These are phyloP conservation scores for Trypanosoma conorhini DNA, from an alignment of 208 protist genomes.

Conservation along the genomic window DNA sequence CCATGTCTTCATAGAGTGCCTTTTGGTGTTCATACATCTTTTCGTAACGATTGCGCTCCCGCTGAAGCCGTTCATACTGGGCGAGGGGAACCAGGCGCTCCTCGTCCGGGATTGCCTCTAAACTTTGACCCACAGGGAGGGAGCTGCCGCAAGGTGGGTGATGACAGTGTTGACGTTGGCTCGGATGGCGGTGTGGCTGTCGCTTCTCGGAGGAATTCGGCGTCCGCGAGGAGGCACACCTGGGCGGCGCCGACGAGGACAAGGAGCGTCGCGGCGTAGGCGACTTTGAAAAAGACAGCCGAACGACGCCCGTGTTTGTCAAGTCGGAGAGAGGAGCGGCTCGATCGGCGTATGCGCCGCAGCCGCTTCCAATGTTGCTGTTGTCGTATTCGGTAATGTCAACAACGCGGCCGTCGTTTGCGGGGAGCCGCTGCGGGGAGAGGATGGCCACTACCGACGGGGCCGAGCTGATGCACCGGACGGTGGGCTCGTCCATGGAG, in stretches of 20 bases:
- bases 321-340: conserved; percentile 43
- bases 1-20: conserved; percentile 81
- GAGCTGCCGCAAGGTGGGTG: background rate
- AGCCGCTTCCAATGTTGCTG: conserved; percentile 39
- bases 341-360: background rate
- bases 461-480: conserved; percentile 68
- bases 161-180: conserved; percentile 12
- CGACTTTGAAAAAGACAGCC: conserved; percentile 44
- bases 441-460: conserved; percentile 76
- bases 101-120: background rate
- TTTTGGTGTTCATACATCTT: conserved; percentile 93
- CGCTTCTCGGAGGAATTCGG: conserved; percentile 16
- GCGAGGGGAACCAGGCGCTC: conserved; percentile 37
- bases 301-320: conserved; percentile 31
- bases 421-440: conserved; percentile 64
- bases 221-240: conserved; percentile 6
- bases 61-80: conserved; percentile 61
- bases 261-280: conserved; percentile 44
- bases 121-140: background rate
- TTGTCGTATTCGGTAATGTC: conserved; percentile 79
- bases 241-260: conserved; percentile 25
- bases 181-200: conserved; percentile 20
- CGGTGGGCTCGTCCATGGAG: conserved; percentile 69
- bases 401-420: conserved; percentile 29
- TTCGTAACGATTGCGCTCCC: conserved; percentile 75